phyloP scores from a whole-genome alignment of 2,329 filamentous ascomycete species.

The Aspergillus neotritici region DNA sequence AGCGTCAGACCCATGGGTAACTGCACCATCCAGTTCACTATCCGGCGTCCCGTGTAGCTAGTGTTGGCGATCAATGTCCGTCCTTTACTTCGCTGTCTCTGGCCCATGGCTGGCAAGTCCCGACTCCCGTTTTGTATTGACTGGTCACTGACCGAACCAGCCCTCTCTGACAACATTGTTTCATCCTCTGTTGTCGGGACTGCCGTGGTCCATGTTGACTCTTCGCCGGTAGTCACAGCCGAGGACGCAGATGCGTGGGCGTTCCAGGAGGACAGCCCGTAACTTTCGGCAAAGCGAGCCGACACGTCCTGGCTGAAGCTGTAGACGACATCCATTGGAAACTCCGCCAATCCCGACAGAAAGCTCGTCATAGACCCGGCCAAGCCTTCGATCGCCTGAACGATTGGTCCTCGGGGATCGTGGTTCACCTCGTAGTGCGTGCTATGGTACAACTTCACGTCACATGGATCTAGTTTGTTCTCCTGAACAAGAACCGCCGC shows the following conservation, averaged over 20 bases:
- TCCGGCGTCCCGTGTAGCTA: constrained; percentile 60
- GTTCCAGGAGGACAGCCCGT: constrained; percentile 4
- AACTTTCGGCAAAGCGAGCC: constrained; percentile 7
- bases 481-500: constrained; percentile 61
- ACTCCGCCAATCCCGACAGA: constrained; percentile 73
- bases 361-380: constrained; percentile 70
- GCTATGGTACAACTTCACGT: constrained; percentile 64
- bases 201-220: not conserved
- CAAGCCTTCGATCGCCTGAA: constrained; percentile 69
- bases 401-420: constrained; percentile 70
- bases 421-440: constrained; percentile 67
- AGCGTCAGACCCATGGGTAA: constrained; percentile 80
- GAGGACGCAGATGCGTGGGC: not conserved
- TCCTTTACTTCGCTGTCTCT: not conserved
- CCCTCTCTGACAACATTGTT: too few relatives aligned
- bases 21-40: constrained; percentile 67
- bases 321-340: constrained; percentile 48
- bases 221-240: not conserved
- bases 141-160: too few relatives aligned
- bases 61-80: constrained; percentile 43
- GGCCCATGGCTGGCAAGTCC: not conserved
- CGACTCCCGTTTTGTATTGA: too few relatives aligned
- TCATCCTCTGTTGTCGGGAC: too few relatives aligned
- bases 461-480: constrained; percentile 59
- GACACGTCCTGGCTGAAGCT: constrained; percentile 4